Evolutionary conservation across 2,329 filamentous ascomycete genomes (phyloP).

Genomic region (Beauveria australis): DNA sequence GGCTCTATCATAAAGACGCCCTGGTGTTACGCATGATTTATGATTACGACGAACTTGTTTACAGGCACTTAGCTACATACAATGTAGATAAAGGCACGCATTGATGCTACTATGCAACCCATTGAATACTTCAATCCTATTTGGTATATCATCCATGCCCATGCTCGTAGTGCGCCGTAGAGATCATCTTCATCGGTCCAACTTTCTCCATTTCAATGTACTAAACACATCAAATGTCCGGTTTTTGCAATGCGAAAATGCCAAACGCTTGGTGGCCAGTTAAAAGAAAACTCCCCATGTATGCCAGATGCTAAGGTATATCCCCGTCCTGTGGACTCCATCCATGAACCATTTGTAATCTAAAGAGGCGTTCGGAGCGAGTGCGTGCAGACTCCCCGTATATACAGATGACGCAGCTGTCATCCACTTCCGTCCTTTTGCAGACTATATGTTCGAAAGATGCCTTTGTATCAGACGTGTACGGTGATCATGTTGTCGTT

Average conservation of each 20-base stretch:
- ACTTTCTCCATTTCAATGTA: background rate
- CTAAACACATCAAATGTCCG: background rate
- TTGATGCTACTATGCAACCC: background rate
- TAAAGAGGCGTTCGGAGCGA: background rate
- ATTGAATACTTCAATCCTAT: conserved; percentile 1
- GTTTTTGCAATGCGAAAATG: background rate
- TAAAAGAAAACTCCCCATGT: conserved; percentile 6
- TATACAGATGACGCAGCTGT: background rate
- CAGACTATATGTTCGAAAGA: background rate
- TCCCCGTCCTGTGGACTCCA: background rate
- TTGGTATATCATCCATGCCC: background rate
- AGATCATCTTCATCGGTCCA: background rate
- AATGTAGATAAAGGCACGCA: background rate
- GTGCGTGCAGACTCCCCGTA: background rate
- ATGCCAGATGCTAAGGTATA: conserved; percentile 10
- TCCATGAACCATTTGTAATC: background rate
- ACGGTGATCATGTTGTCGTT: conserved; percentile 13
- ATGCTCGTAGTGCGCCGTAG: conserved; percentile 4
- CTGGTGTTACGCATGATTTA: background rate
- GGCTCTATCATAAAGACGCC: background rate
- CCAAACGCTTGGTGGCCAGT: background rate
- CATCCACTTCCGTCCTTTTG: background rate
- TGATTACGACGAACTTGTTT: background rate
- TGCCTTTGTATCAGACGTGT: background rate
- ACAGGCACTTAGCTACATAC: background rate